A percentile compares a stretch with the other conserved stretches of the same genome.
These are phyloP conservation scores for Capsicum pubescens DNA, from an alignment of 257 asterid genomes.

Conservation along the genomic window DNA sequence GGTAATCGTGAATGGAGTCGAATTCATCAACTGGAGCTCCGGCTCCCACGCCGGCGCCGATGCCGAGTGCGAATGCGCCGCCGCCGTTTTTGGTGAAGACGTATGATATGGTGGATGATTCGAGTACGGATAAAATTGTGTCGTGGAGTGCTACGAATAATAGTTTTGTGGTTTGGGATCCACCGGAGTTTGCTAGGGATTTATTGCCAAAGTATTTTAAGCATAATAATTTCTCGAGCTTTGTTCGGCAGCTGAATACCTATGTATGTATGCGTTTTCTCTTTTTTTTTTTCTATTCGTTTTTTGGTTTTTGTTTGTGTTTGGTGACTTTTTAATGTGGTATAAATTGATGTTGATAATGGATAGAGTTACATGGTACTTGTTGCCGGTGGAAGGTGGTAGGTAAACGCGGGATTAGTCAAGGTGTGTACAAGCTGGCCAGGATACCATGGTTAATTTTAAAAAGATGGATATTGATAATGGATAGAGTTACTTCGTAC, in stretches of 20 bases:
- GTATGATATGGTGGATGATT: slow-evolving; percentile 43
- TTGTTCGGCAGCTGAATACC: slow-evolving; percentile 63
- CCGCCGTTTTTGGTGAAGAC: slow-evolving; percentile 41
- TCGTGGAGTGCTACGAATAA: slow-evolving; percentile 39
- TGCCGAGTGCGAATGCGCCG: slow-evolving; percentile 33
- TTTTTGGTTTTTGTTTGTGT: neutral
- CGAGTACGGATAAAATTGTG: slow-evolving; percentile 39
- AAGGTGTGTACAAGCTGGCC: no score
- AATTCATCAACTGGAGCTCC: slow-evolving; percentile 2
- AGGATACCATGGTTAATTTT: no score
- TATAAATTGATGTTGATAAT: neutral
- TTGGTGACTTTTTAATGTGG: neutral
- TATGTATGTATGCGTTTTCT: slow-evolving; percentile 26
- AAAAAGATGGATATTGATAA: no score
- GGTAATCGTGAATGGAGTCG: slow-evolving; percentile 11
- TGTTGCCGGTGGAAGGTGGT: no score
- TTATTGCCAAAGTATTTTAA: slow-evolving; percentile 62
- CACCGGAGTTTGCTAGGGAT: slow-evolving; percentile 39
- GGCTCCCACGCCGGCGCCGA: slow-evolving; percentile 30
- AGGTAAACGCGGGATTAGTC: no score
- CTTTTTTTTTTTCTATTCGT: neutral
- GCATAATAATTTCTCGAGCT: slow-evolving; percentile 82
- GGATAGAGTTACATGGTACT: no score
- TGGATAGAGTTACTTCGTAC: no score
- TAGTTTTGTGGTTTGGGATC: slow-evolving; percentile 42